phyloP scores from a whole-genome alignment of 106 monocot genomes.

The Acorus calamus region DNA sequence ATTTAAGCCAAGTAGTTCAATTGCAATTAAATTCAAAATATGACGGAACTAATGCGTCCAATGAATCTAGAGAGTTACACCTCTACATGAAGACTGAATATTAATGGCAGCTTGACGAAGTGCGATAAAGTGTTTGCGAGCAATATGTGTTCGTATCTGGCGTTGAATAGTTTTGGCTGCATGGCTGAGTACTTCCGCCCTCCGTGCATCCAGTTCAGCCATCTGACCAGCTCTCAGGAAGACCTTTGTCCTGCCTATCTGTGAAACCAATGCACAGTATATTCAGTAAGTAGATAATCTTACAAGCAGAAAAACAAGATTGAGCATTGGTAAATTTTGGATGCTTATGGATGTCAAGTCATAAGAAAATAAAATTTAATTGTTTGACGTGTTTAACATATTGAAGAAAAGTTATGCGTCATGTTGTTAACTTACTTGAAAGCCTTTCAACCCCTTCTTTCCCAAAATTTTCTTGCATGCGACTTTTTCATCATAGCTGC shows the following conservation, averaged over 20 bases:
- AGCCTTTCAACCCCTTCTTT: constrained; percentile 79
- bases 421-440: constrained; percentile 45
- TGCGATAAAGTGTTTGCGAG: constrained; percentile 62
- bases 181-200: constrained; percentile 72
- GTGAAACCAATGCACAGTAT: constrained; percentile 12
- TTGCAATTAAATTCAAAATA: too few relatives aligned
- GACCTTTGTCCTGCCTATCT: constrained; percentile 97
- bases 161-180: constrained; percentile 88
- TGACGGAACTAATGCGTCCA: too few relatives aligned
- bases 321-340: too few relatives aligned
- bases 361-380: too few relatives aligned
- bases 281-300: too few relatives aligned
- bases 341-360: too few relatives aligned
- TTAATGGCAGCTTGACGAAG: constrained; percentile 52
- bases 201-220: constrained; percentile 89
- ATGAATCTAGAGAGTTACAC: constrained; percentile 17
- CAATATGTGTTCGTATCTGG: constrained; percentile 76
- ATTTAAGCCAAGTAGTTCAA: neutral
- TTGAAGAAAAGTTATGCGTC: too few relatives aligned
- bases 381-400: too few relatives aligned
- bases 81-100: constrained; percentile 82
- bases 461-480: constrained; percentile 81
- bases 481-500: constrained; percentile 83
- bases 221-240: constrained; percentile 99
- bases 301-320: too few relatives aligned